Base-by-base conservation (phyloP, 2,329 filamentous ascomycete genomes). In the Camillea tinctor region DNA sequence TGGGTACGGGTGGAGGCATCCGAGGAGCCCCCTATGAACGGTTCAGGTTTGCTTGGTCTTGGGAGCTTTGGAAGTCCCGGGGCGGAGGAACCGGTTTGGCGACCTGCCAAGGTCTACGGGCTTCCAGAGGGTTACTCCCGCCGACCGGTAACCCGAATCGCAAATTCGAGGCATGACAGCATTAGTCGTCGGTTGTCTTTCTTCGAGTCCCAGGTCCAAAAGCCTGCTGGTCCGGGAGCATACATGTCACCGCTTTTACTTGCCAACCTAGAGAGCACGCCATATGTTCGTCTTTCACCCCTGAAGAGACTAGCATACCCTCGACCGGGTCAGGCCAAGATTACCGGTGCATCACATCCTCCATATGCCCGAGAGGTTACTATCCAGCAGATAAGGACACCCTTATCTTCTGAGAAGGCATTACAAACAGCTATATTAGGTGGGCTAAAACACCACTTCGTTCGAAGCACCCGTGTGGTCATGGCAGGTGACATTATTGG, bases 401-500 rank as follows among this genome's bases (percentile, higher is more conserved):
- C 95, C 0, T 81, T 95, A 7, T 94, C 93, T 0, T 93, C 91
- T 3, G 94, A 98, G 69, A 84, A 92, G 52, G 84, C 90, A 1
- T 84, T 97, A 9, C 93, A 98, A 71, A 91, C 92, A 6, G 91
- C 91, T 4, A 84, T 98, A 4, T 88, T 98, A 67, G 88, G 91
- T 19, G 93, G 92, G 0, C 76, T 99, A 50, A 97, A 97, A 73
- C 87, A 87, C 48, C 89, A 97, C 72, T 97, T 99, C 73, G 90
- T 96, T 65, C 86, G 86, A 58, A 92, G 90, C 68, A 85, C 90
- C 59, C 87, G 95, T 3, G 84, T 98, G 13, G 85, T 98, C 48
- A 93, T 93, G 70, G 88, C 86, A 49, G 94, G 93, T 2, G 95
- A 99, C 75, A 78, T 97, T 13, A 88, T 99, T 57, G 93, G 91